Conservation (phyloP, 73 alveolate genomes). For the Tetrahymena thermophila region DNA sequence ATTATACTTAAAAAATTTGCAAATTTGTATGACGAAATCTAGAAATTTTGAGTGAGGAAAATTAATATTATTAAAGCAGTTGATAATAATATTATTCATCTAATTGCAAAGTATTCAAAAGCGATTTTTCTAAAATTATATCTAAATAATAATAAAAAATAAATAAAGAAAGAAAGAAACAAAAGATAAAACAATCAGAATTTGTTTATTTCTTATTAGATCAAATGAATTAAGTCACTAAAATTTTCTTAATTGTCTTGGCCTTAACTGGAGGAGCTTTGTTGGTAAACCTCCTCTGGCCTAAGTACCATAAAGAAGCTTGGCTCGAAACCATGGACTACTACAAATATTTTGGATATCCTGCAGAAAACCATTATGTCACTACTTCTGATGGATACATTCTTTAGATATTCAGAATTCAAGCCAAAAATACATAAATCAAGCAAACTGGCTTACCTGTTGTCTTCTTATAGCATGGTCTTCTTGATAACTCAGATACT, state of each 20-base stretch:
- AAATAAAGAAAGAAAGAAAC: background rate
- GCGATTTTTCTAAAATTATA: background rate
- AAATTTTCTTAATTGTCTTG: background rate
- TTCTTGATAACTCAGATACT: slow-evolving; percentile 69
- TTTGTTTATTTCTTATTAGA: background rate
- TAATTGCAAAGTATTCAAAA: background rate
- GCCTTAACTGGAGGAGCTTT: background rate
- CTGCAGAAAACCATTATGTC: slow-evolving; percentile 62
- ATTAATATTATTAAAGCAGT: background rate
- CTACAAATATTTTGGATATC: slow-evolving; percentile 42
- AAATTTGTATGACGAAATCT: background rate
- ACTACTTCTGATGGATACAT: slow-evolving; percentile 77
- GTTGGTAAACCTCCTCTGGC: background rate
- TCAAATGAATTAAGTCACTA: background rate
- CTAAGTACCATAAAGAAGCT: slow-evolving; percentile 3
- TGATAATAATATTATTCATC: background rate
- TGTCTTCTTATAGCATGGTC: slow-evolving; percentile 89
- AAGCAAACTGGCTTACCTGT: slow-evolving; percentile 36
- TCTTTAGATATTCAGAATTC: slow-evolving; percentile 46
- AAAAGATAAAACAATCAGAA: background rate
- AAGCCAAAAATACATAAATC: background rate
- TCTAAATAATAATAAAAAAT: background rate
- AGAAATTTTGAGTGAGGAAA: background rate
- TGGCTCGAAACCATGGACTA: slow-evolving; percentile 11
- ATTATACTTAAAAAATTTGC: background rate